A percentile compares a stretch with the other conserved stretches of the same genome.
These are phyloP conservation scores for Protomyces pachydermus DNA, from an alignment of 1,139 yeast genomes.

Conservation along the genomic window DNA sequence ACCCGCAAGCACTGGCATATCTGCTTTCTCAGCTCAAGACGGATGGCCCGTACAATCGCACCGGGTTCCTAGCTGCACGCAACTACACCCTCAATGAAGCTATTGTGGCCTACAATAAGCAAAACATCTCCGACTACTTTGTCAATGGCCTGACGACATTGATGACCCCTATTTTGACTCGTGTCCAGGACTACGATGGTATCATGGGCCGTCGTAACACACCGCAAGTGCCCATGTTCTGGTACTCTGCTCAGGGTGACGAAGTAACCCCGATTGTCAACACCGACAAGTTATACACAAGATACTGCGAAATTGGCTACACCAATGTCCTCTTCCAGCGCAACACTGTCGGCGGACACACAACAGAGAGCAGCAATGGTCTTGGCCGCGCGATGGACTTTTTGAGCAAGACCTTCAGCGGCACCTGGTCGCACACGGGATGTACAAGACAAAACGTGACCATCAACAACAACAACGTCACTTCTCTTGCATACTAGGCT, in stretches of 20 bases:
- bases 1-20: conserved; percentile 33
- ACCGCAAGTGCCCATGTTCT: conserved; percentile 35
- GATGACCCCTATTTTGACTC: conserved; percentile 25
- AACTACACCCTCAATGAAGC: conserved; percentile 32
- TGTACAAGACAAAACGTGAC: conserved; percentile 21
- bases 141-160: conserved; percentile 32
- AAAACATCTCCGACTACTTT: conserved; percentile 34
- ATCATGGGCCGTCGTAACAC: conserved; percentile 31
- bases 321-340: conserved; percentile 35
- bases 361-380: conserved; percentile 8
- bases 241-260: conserved; percentile 38
- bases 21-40: conserved; percentile 23
- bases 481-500: not conserved
- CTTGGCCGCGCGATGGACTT: not conserved
- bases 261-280: conserved; percentile 34
- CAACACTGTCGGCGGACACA: conserved; percentile 18
- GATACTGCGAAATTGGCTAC: conserved; percentile 36
- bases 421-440: conserved; percentile 6
- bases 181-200: conserved; percentile 30
- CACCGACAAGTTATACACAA: conserved; percentile 33
- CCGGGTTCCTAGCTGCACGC: conserved; percentile 30
- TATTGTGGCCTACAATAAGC: conserved; percentile 31
- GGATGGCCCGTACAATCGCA: conserved; percentile 24
- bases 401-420: conserved; percentile 2
- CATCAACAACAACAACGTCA: conserved; percentile 2